Percentiles rank a stretch among this genome's conserved stretches.
phyloP scores from a whole-genome alignment of 768 basidiomycete genomes.

The Macrolepiota dolichaula region DNA sequence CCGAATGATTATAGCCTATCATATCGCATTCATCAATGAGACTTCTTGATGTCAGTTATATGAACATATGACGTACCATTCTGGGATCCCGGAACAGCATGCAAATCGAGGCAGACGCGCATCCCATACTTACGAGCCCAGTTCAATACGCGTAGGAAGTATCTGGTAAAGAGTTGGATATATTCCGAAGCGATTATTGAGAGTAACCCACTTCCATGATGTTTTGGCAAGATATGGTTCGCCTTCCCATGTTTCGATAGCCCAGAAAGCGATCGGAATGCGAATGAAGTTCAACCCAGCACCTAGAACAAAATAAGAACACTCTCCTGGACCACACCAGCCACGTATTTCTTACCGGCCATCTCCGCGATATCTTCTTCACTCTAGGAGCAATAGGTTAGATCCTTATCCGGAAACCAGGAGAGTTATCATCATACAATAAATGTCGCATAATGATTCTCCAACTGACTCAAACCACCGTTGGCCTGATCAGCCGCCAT shows the following conservation, averaged over 20 bases:
- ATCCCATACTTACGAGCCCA: slow-evolving; percentile 92
- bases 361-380: slow-evolving; percentile 86
- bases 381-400: slow-evolving; percentile 42
- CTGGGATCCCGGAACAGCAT: slow-evolving; percentile 76
- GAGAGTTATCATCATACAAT: slow-evolving; percentile 48
- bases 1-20: slow-evolving; percentile 55
- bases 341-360: slow-evolving; percentile 37
- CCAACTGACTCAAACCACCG: slow-evolving; percentile 65
- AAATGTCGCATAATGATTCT: slow-evolving; percentile 79
- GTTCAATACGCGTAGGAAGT: slow-evolving; percentile 67
- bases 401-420: background rate
- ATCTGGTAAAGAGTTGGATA: slow-evolving; percentile 31
- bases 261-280: slow-evolving; percentile 83
- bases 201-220: slow-evolving; percentile 61
- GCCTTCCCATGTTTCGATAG: slow-evolving; percentile 67
- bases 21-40: background rate
- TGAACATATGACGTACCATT: slow-evolving; percentile 42
- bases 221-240: slow-evolving; percentile 77
- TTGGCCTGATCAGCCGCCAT: slow-evolving; percentile 63
- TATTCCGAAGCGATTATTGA: background rate
- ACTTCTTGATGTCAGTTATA: background rate
- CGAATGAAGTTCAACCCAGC: slow-evolving; percentile 86
- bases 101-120: slow-evolving; percentile 79
- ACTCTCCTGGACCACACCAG: background rate
- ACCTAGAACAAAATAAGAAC: slow-evolving; percentile 20